Base-by-base conservation (phyloP, 805 yeast species). In the Clavispora phyllophila region DNA sequence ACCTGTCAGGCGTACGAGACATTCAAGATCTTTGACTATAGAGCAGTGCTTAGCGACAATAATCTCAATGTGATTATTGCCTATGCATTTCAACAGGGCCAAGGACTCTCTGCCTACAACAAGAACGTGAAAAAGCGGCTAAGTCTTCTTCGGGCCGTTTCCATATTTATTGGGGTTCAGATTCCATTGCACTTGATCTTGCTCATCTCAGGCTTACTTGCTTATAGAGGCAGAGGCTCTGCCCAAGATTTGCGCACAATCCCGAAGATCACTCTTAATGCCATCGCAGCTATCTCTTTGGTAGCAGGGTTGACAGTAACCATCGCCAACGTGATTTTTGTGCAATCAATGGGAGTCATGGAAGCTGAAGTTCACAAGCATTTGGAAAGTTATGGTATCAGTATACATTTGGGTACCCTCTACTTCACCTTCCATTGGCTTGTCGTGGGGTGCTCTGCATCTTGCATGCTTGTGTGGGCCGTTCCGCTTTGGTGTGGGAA, bases 401-500 rank as follows among this genome's bases (percentile, higher is more conserved):
- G 55, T 9, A 52, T 78, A 37, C 62, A 61, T 41, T 44, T 66
- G 14, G 81, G 84, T 1, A 27, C 38, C 0, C 42, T 57, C 0
- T 78, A 75, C 73, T 65, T 72, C 43, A 31, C 61, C 20, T 27
- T 76, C 2, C 49, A 68, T 6, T 75, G 78, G 78, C 2, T 29
- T 15, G 33, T 29, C 7, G 9, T 29, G 4, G 33, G 33, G 7
- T 29, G 33, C 10, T 10, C 63, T 4, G 47, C 64, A 1, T 54
- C 66, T 37, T 44, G 59, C 14, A 61, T 60, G 62, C 35, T 62
- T 14, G 47, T 64, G 7, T 68, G 74, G 73, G 55, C 51, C 5
- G 42, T 66, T 8, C 73, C 73, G 1, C 31, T 47, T 43, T 48
- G 85, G 84, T 80, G 82, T 62, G 74, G 77, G 7, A 72, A 76